Evolutionary conservation across 2,329 filamentous ascomycete species (phyloP).

Genomic region (Cercospora sp.): DNA sequence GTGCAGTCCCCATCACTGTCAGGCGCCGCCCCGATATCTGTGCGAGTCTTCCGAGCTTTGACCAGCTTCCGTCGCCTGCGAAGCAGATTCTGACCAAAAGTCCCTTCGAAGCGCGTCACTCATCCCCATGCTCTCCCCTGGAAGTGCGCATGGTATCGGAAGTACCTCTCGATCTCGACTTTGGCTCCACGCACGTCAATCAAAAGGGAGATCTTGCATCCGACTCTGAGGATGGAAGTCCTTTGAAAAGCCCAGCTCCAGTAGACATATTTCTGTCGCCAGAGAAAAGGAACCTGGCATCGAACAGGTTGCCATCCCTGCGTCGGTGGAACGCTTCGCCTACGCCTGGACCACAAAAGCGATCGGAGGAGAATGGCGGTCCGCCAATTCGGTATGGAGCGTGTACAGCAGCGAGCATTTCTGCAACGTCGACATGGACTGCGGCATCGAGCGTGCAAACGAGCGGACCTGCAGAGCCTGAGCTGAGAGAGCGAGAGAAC

Average conservation of each 20-base stretch:
- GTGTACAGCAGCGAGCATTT: neutral
- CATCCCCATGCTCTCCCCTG: neutral
- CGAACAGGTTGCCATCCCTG: neutral
- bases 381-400: neutral
- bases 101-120: neutral
- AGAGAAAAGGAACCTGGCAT: neutral
- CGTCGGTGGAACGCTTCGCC: neutral
- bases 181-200: constrained; percentile 23
- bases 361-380: neutral
- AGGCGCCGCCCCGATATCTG: constrained; percentile 29
- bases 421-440: neutral
- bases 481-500: neutral
- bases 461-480: neutral
- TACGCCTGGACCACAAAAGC: neutral
- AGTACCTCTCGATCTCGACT: neutral
- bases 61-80: constrained; percentile 16
- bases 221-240: constrained; percentile 16
- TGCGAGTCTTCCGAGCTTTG: neutral
- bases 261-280: constrained; percentile 9
- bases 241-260: constrained; percentile 9
- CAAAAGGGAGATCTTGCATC: constrained; percentile 21
- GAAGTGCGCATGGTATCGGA: constrained; percentile 15
- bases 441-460: neutral
- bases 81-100: constrained; percentile 11
- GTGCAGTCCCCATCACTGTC: constrained; percentile 30